Conservation (phyloP, 768 basidiomycete genomes). For the Leccinum uliginosum region DNA sequence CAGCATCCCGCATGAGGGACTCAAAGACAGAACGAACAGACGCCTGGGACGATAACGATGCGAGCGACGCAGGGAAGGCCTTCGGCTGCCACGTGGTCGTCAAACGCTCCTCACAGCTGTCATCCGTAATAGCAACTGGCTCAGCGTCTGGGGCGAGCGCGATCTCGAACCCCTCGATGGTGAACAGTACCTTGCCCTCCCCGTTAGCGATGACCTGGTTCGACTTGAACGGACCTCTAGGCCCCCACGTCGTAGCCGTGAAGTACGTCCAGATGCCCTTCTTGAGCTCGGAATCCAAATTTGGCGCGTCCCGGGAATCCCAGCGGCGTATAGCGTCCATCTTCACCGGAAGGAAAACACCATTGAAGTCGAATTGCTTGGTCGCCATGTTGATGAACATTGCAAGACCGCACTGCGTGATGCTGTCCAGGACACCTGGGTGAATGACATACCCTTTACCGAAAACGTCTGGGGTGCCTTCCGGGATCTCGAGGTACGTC, state of each 20-base stretch:
- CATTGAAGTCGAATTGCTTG: constrained; percentile 30
- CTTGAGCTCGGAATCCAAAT: constrained; percentile 25
- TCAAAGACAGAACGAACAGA: constrained; percentile 17
- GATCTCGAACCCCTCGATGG: constrained; percentile 33
- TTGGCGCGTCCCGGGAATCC: constrained; percentile 23
- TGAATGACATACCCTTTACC: constrained; percentile 30
- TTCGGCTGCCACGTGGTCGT: constrained; percentile 31
- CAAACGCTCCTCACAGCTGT: constrained; percentile 27
- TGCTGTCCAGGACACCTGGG: constrained; percentile 32
- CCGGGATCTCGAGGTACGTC: constrained; percentile 19
- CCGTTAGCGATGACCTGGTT: constrained; percentile 28
- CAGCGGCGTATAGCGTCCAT: constrained; percentile 29
- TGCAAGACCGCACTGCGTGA: constrained; percentile 29
- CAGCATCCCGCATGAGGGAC: constrained; percentile 13
- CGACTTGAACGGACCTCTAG: constrained; percentile 20
- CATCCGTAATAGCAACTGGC: constrained; percentile 23
- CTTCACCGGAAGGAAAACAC: constrained; percentile 30
- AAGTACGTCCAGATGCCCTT: constrained; percentile 31
- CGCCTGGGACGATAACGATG: not conserved
- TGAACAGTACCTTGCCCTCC: constrained; percentile 29
- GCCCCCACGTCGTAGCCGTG: constrained; percentile 19
- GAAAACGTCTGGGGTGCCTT: constrained; percentile 26
- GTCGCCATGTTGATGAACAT: constrained; percentile 29
- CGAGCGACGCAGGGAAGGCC: constrained; percentile 21
- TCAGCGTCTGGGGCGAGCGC: constrained; percentile 28